Conservation (phyloP, 495 filamentous ascomycete species). For the Clohesyomyces aquaticus region DNA sequence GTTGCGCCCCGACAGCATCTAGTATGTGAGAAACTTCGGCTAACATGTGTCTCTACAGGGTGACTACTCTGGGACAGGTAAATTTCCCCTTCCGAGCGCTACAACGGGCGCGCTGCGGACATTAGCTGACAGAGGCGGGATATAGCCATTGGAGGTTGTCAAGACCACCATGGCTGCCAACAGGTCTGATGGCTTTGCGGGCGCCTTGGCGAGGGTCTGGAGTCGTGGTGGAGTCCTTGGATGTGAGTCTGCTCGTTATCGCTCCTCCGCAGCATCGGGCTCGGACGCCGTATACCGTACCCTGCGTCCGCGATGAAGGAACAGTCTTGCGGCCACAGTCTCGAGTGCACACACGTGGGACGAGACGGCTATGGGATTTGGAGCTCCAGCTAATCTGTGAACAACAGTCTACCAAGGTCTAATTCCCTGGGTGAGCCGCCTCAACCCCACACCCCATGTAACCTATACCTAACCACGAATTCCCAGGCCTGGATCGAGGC, state of each 20-base stretch:
- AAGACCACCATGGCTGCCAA: slow-evolving; percentile 99
- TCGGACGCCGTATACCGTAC: neutral
- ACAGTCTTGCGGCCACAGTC: no score
- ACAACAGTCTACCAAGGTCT: slow-evolving; percentile 94
- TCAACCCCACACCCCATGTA: neutral
- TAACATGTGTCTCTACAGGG: slow-evolving; percentile 54
- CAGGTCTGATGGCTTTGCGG: slow-evolving; percentile 81
- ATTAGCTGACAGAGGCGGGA: slow-evolving; percentile 2
- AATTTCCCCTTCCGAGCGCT: neutral
- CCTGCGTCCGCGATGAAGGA: neutral
- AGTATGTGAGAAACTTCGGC: slow-evolving; percentile 19
- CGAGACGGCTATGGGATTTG: no score
- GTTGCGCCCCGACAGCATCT: slow-evolving; percentile 45
- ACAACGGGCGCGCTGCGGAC: neutral
- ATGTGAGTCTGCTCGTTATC: slow-evolving; percentile 66
- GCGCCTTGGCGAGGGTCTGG: slow-evolving; percentile 86
- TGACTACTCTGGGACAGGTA: slow-evolving; percentile 86
- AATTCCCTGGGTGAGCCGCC: slow-evolving; percentile 73
- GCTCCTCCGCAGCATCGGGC: neutral
- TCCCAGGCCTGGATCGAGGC: slow-evolving; percentile 94
- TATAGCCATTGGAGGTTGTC: slow-evolving; percentile 90
- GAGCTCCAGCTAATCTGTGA: slow-evolving; percentile 27
- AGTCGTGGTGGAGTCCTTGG: slow-evolving; percentile 89
- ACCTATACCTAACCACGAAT: neutral
- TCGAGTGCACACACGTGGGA: no score